Evolutionary conservation across 192 early-diverging fungal genomes (phyloP), one percentile per base, ranked within the genome.

Genomic region (Kickxella alabastrina): DNA sequence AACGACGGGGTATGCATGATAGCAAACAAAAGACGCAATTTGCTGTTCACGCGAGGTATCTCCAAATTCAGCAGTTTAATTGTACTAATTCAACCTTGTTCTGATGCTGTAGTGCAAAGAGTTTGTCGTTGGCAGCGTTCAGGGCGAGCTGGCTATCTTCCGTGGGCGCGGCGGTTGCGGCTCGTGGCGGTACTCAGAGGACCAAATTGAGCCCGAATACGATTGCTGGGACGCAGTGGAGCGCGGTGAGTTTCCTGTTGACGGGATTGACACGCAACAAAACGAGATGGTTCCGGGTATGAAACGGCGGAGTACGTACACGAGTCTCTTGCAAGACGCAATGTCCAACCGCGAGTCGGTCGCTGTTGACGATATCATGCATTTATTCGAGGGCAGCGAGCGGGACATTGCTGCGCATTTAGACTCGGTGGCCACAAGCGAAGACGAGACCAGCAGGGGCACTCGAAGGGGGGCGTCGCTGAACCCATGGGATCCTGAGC

Each of bases 111-210:
- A 75, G 72, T 75, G 72, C 48, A 77, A 77, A 8, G 74, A 77
- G 56, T 77, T 77, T 62, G 66, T 77, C 15, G 74, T 77, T 32
- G 74, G 74, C 3, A 77, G 62, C 34, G 66, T 69, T 3, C 66
- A 77, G 52, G 74, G 74, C 17, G 66, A 77, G 39, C 55, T 77
- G 62, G 74, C 74, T 10, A 63, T 77, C 15, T 77, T 77, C 37
- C 61, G 74, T 3, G 74, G 74, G 6, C 66, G 66, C 18, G 74
- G 74, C 6, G 74, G 74, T 29, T 69, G 74, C 39, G 74, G 74
- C 15, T 44, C 61, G 10, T 75, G 72, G 72, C 52, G 44, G 37
- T 27, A 59, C 29, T 75, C 72, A 12, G 72, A 75, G 36, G 61
- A 53, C 26, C 72, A 75, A 50, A 61, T 64, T 5, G 65, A 75